Evolutionary conservation across 805 yeast genomes (phyloP), one percentile per base, ranked within the genome.

Genomic region (Myxozyma udenii): DNA sequence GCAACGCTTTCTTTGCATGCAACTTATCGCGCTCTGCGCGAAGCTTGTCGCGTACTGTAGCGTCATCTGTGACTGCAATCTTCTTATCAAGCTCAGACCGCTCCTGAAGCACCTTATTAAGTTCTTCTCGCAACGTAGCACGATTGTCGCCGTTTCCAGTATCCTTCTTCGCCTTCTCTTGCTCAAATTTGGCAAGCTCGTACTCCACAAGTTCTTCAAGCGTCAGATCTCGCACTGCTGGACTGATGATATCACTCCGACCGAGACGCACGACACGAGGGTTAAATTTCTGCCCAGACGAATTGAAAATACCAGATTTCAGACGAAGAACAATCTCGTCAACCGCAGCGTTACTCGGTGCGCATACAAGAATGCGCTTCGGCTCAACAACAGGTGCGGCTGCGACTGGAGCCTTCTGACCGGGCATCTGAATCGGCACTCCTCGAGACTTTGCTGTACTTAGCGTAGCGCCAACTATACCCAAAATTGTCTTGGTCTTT

Each of bases 271-370:
- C 95, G 9, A 93, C 76, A 23, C 75, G 76, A 0, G 95, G 95
- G 55, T 80, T 77, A 1, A 64, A 55, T 11, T 69, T 68, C 32
- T 70, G 66, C 19, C 83, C 70, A 58, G 78, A 74, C 24, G 43
- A 33, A 19, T 62, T 46, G 39, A 68, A 68, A 1, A 90, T 81
- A 4, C 96, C 97, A 18, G 72, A 74, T 59, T 84, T 81, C 53
- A 93, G 71, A 65, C 99, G 83, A 18, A 89, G 62, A 12, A 89
- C 93, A 55, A 93, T 74, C 66, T 95, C 98, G 70, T 93, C 99
- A 2, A 93, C 96, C 12, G 99, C 99, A 0, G 99, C 99, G 72
- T 93, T 93, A 66, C 96, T 87, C 2, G 99, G 99, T 1, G 98
- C 98, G 77, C 98, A 95, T 18, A 93, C 81, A 45, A 93, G 71